Base-by-base conservation (phyloP, 352 stramenopile genomes). In the Nothophytophthora sp. region DNA sequence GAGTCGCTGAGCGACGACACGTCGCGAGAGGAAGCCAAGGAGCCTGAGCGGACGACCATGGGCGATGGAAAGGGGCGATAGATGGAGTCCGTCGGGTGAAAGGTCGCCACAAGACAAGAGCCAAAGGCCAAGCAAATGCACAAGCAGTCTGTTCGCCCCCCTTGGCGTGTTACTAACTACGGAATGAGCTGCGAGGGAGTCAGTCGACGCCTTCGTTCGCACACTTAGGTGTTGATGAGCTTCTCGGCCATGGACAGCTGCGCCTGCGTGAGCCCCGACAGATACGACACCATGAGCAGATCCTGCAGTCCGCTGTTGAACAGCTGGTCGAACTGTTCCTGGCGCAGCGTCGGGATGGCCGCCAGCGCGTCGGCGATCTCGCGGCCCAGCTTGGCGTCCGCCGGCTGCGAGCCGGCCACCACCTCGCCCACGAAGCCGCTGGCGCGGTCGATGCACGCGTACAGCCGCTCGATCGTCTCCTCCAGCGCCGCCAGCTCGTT, bases 281-380 rank as follows among this genome's bases (percentile, higher is more conserved):
- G 88, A 76, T 99, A 99, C 50, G 91, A 98, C 19, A 99, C 96
- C 96, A 99, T 99, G 54, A 99, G 83, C 47, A 99, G 82, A 76
- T 99, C 97, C 78, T 99, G 96, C 62, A 99, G 70, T 16, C 96
- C 96, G 62, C 91, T 93, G 70, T 95, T 95, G 73, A 99, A 98
- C 45, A 99, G 88, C 55, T 97, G 95, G 75, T 98, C 95, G 68
- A 99, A 98, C 55, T 97, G 86, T 59, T 98, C 95, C 22, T 86
- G 76, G 41, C 87, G 78, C 52, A 99, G 96, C 50, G 95, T 77
- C 19, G 97, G 96, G 41, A 99, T 96, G 38, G 80, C 84, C 9
- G 93, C 95, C 2, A 99, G 77, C 25, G 90, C 90, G 55, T 98
- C 94, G 1, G 92, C 91, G 63, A 99, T 94, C 63, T 98, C 77